Base-by-base conservation (phyloP, 768 basidiomycete species). In the Mycena latifolia region DNA sequence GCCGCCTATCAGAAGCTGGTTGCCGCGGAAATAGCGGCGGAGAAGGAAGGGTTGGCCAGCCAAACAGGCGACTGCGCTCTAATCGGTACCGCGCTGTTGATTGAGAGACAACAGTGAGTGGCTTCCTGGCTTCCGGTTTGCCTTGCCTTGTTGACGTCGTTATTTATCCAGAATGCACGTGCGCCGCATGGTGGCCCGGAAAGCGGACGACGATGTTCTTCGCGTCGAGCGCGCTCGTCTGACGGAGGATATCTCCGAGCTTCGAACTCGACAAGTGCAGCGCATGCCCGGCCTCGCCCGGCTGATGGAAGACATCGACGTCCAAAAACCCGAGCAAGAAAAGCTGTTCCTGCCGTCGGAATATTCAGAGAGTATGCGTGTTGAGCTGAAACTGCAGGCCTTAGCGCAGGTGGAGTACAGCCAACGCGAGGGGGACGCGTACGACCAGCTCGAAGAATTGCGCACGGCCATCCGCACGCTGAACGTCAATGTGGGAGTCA, bases 1-100 rank as follows among this genome's bases (percentile, higher is more conserved):
- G 54, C 24, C 5, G 55, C 61, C 14, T 67, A 67, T 28, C 37
- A 7, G 24, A 58, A 61, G 45, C 31, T 65, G 0, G 3, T 67
- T 17, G 14, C 20, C 1, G 65, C 53, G 0, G 52, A 60, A n/a
- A 12, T 53, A 22, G 61, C 15, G 15, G 41, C 24, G 5, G 55
- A 64, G 43, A 8, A 8, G 14, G 28, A 17, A 4, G 25, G 2
- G 1, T 9, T 3, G 1, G 46, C 2, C 1, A 37, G 7, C 25
- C 17, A 11, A n/a, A 58, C 24, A 14, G 58, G 58, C 5, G 58
- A 60, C 31, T n/a, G n/a, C 3, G 58, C 18, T 1, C 27, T 60
- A 5, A 31, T 60, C 4, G 10, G 11, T 0, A 46, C 15, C 20
- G 48, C 20, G 27, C 22, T 60, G 0, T 12, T 29, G 37, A 4